Base-by-base conservation (phyloP, 768 basidiomycete species). In the Pleurotus eryngii region DNA sequence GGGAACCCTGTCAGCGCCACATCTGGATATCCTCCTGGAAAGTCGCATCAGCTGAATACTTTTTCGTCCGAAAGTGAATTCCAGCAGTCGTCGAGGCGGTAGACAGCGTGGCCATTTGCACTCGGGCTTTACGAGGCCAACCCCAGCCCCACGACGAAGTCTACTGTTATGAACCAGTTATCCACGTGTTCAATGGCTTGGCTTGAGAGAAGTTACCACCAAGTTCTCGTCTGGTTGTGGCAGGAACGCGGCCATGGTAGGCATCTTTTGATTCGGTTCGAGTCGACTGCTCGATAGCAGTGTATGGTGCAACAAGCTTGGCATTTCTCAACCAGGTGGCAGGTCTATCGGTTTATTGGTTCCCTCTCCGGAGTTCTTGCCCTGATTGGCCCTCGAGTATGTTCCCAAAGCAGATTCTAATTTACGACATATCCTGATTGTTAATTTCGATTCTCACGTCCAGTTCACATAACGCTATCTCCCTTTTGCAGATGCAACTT, bases 401-500 rank as follows among this genome's bases (percentile, higher is more conserved):
- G 15, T 49, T 49, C 47, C 47, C 22, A 24, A 49, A 49, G 11
- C n/a, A 49, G 47, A n/a, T 24, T 27, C 47, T 49, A 27, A 15
- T 20, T 49, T 49, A 24, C 47, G 47, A 49, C 18, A 49, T 12
- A 20, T 15, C 26, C 49, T 49, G 26, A 30, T 51, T 30, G 49
- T 51, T 35, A 17, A 51, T 35, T 51, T 39, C 20, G 22, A 22
- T 56, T 63, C 61, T 57, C 64, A 66, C 64, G 65, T 60, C 63
- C 48, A 42, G 42, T 57, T 65, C 59, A 37, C 57, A 61, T 65
- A 61, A 62, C 61, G 60, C 64, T 70, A 58, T 60, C 49, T 64
- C 42, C 56, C 20, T 58, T 60, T 61, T 65, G 63, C 57, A 65
- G 61, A 65, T 66, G 65, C 62, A 63, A 15, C 24, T 50, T 68